phyloP scores from a whole-genome alignment of 345 rosid genomes.

The Pistacia integerrima region DNA sequence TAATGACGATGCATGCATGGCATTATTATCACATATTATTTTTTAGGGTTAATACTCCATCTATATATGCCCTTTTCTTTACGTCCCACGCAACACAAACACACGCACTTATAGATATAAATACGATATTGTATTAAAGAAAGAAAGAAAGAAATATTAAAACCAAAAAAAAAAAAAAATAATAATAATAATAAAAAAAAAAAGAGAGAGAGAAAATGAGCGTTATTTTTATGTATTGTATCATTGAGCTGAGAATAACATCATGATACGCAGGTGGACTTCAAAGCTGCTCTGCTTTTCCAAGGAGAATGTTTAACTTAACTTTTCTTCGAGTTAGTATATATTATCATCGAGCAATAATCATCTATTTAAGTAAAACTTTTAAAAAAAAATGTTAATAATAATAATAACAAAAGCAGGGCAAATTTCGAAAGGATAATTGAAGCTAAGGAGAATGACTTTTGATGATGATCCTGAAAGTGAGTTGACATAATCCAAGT shows the following conservation, averaged over 20 bases:
- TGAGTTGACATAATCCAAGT: too few species aligned
- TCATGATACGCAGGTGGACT: neutral
- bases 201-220: neutral
- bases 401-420: neutral
- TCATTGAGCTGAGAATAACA: neutral
- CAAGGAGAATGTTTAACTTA: neutral
- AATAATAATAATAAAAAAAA: neutral
- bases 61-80: neutral
- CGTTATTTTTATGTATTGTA: neutral
- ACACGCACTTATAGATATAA: neutral
- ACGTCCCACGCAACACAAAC: neutral
- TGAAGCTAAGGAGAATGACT: neutral
- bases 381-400: too few species aligned
- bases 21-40: constrained; percentile 5
- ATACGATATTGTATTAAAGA: too few species aligned
- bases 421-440: neutral
- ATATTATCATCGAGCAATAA: neutral
- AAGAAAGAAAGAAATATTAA: neutral
- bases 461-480: neutral
- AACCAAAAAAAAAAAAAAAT: neutral
- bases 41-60: constrained; percentile 11
- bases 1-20: constrained; percentile 35
- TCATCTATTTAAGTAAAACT: neutral
- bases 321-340: neutral
- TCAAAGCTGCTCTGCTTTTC: neutral